Percentiles rank a stretch among this genome's conserved stretches.
phyloP scores from a whole-genome alignment of 768 basidiomycete genomes.

The Leccinum sublutescens region DNA sequence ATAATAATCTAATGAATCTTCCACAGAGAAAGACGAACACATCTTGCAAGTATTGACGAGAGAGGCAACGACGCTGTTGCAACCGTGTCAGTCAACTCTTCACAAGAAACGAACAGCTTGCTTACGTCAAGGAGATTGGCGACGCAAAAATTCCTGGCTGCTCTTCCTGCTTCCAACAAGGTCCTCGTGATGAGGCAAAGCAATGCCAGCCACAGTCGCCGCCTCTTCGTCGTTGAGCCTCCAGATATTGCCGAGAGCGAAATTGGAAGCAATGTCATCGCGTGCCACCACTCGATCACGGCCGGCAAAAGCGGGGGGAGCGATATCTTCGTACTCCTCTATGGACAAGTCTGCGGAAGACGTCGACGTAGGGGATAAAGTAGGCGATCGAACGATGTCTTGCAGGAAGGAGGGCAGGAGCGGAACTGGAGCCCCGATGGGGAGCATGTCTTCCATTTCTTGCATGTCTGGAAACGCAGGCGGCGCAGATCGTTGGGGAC shows the following conservation, averaged over 20 bases:
- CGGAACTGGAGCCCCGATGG: constrained; percentile 40
- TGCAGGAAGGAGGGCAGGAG: constrained; percentile 78
- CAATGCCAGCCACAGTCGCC: constrained; percentile 50
- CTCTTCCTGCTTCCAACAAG: constrained; percentile 39
- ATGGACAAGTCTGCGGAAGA: constrained; percentile 65
- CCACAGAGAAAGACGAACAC: constrained; percentile 15
- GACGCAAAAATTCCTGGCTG: constrained; percentile 38
- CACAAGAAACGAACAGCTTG: not conserved
- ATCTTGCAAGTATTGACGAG: constrained; percentile 3
- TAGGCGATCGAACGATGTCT: constrained; percentile 69
- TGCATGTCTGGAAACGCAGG: constrained; percentile 33
- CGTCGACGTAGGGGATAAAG: constrained; percentile 60
- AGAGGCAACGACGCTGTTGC: constrained; percentile 1
- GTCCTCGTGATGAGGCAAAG: constrained; percentile 43
- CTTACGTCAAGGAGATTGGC: constrained; percentile 28
- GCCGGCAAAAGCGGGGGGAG: constrained; percentile 28
- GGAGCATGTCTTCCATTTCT: constrained; percentile 21
- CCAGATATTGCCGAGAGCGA: constrained; percentile 61
- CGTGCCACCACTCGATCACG: constrained; percentile 27
- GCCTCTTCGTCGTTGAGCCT: constrained; percentile 70
- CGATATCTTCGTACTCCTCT: constrained; percentile 50
- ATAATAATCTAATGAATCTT: constrained; percentile 32
- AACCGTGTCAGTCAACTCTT: not conserved
- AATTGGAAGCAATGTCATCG: constrained; percentile 29
- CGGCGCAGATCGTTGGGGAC: constrained; percentile 38